Evolutionary conservation across 2,329 filamentous ascomycete genomes (phyloP), one percentile per base, ranked within the genome.

Genomic region (Talaromyces sp.): DNA sequence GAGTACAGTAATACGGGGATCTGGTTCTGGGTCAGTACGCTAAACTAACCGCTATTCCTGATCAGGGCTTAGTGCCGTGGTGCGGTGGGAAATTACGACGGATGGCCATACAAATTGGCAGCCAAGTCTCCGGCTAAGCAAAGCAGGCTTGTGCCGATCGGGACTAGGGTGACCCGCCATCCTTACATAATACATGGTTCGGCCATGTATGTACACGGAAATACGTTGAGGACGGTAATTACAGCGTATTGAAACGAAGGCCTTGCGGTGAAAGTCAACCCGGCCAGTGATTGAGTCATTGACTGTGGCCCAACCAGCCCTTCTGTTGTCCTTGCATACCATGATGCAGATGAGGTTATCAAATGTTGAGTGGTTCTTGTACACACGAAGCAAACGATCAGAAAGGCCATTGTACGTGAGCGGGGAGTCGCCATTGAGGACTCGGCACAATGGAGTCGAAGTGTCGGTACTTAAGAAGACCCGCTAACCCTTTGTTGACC

Each of bases 1-100:
- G 63, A 53, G 43, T 34, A 17, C 25, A 43, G 43, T 65, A 65
- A 65, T 65, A 65, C 64, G 47, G 64, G 64, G 58, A 65, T 65
- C 58, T 61, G 47, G 53, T 54, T 61, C 58, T 29, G 64, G 49
- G 34, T 62, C 58, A 61, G 60, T 61, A 65, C 58, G 31, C 53
- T 56, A 38, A 56, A 22, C 3, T 38, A 54, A 62, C 60, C 60
- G 15, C 60, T 54, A 62, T 36, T 11, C 47, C 11, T 6, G 1
- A 19, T 56, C 11, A 0, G 6, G 47, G 10, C 11, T 22, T 62
- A 62, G 60, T 36, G 47, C 29, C 3, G 19, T 15, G 4, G n/a
- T 56, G 29, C 5, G 47, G 60, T 62, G 45, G 60, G 34, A 36
- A 29, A 53, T 51, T 13, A 36, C 3, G 10, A 19, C 47, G 31